Evolutionary conservation across 2,329 filamentous ascomycete genomes (phyloP).

Genomic region (Malbranchea zuffiana): DNA sequence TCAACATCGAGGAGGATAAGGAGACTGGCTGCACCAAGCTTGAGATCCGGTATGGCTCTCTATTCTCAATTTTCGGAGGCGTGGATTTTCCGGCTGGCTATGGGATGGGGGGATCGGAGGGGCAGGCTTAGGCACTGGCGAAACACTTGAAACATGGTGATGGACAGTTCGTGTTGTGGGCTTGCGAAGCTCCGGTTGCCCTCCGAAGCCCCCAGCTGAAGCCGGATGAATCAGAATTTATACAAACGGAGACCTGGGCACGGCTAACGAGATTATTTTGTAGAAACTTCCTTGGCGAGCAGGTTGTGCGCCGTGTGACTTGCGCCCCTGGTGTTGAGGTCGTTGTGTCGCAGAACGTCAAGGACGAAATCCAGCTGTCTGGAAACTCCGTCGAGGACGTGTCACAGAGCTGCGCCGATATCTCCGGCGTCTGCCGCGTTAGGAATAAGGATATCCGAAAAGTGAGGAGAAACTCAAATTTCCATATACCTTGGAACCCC

Average conservation of each 20-base stretch:
- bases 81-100: too few species aligned
- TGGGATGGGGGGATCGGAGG: too few species aligned
- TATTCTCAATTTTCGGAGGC: too few species aligned
- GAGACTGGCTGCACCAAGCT: constrained; percentile 83
- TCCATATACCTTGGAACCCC: neutral
- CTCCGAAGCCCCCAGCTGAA: too few species aligned
- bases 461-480: constrained; percentile 41
- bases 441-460: constrained; percentile 99
- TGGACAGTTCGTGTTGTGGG: too few species aligned
- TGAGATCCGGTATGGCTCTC: constrained; percentile 75
- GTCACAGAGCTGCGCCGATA: constrained; percentile 95
- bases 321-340: constrained; percentile 89
- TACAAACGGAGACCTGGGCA: too few species aligned
- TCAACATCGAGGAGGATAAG: constrained; percentile 93
- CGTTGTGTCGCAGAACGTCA: constrained; percentile 78
- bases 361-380: constrained; percentile 89
- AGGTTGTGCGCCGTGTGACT: constrained; percentile 85
- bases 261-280: constrained; percentile 9
- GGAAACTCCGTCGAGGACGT: constrained; percentile 97
- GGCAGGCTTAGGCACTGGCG: too few species aligned
- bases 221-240: too few species aligned
- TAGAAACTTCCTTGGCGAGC: constrained; percentile 98
- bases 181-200: too few species aligned
- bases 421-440: constrained; percentile 99
- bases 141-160: too few species aligned